phyloP scores from a whole-genome alignment of 306 rosid species.

The Amphicarpaea edgeworthii region DNA sequence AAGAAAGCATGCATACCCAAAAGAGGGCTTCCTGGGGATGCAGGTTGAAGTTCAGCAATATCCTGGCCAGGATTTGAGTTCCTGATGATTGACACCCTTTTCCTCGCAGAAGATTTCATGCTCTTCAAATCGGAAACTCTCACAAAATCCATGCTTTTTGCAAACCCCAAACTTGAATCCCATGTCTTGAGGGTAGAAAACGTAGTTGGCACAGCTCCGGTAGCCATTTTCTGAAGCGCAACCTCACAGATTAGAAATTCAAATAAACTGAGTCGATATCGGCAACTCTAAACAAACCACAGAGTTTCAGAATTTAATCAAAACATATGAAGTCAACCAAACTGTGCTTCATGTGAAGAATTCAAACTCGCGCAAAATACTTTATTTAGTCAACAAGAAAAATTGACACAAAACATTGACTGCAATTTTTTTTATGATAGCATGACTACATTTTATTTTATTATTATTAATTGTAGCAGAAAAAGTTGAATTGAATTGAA shows the following conservation, averaged over 20 bases:
- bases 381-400: not conserved
- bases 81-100: slow-evolving; percentile 69
- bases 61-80: slow-evolving; percentile 80
- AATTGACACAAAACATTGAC: not conserved
- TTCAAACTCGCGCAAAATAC: slow-evolving; percentile 11
- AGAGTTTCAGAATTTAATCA: slow-evolving; percentile 23
- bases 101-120: slow-evolving; percentile 57
- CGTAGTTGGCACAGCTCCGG: slow-evolving; percentile 79
- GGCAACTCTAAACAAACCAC: slow-evolving; percentile 36
- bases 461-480: slow-evolving; percentile 11
- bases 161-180: slow-evolving; percentile 75
- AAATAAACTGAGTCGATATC: slow-evolving; percentile 29
- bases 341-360: not conserved
- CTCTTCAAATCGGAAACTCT: slow-evolving; percentile 74
- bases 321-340: slow-evolving; percentile 25
- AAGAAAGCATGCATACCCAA: slow-evolving; percentile 60
- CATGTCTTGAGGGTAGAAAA: slow-evolving; percentile 65
- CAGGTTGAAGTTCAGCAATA: slow-evolving; percentile 81
- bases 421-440: not conserved
- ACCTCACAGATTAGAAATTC: slow-evolving; percentile 44
- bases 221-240: slow-evolving; percentile 64
- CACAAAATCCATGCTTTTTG: slow-evolving; percentile 73
- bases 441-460: no score
- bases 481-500: slow-evolving; percentile 15
- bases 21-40: slow-evolving; percentile 88